Evolutionary conservation across 352 stramenopile species (phyloP).

Genomic region (Thraustochytrium sp.): DNA sequence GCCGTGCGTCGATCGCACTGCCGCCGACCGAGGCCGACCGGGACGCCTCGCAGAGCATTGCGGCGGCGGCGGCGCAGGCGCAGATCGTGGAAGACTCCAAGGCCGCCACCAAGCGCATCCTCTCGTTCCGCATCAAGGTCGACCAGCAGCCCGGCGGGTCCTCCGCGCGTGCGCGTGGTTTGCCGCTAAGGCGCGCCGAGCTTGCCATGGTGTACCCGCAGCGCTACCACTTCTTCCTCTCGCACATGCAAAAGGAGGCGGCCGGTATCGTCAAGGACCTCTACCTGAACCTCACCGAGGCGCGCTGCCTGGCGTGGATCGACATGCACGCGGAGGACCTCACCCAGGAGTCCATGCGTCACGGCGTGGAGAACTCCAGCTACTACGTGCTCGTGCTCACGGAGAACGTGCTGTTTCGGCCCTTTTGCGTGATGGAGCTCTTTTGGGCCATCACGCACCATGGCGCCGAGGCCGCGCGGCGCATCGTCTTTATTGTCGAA

Average conservation of each 20-base stretch:
- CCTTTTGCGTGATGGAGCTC: constrained; percentile 41
- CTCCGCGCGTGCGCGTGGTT: neutral
- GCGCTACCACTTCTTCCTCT: constrained; percentile 37
- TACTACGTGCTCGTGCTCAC: constrained; percentile 30
- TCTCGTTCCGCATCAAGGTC: neutral
- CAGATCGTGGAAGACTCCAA: no score
- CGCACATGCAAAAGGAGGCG: constrained; percentile 33
- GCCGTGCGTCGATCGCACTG: neutral
- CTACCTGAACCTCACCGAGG: constrained; percentile 15
- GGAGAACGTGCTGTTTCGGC: constrained; percentile 14
- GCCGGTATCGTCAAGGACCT: constrained; percentile 42
- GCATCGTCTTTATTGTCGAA: constrained; percentile 24
- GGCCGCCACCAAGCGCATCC: neutral
- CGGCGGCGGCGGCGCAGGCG: no score
- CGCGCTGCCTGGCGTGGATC: constrained; percentile 11
- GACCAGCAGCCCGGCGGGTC: neutral
- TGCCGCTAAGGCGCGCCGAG: neutral
- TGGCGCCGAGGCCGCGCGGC: neutral
- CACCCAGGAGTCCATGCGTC: neutral
- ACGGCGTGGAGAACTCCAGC: constrained; percentile 38
- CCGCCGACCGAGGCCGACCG: neutral
- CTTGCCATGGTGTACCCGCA: neutral
- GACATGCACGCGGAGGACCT: constrained; percentile 41
- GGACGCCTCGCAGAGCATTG: neutral
- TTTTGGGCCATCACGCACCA: constrained; percentile 24